A percentile compares a stretch with the other conserved stretches of the same genome.
phyloP scores from a whole-genome alignment of 495 filamentous ascomycete genomes.

The Aspergillus bridgeri region DNA sequence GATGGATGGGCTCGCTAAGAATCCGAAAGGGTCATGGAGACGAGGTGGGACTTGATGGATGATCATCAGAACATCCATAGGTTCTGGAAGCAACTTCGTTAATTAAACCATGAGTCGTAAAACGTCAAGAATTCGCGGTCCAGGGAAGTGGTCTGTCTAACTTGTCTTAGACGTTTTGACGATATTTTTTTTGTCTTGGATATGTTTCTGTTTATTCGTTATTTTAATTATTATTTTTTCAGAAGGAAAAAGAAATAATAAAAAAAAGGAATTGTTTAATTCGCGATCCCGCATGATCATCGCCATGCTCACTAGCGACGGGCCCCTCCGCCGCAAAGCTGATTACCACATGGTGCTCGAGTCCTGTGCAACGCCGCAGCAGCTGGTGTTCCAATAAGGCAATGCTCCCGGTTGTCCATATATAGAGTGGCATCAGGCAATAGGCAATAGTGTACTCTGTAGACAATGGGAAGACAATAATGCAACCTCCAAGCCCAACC shows the following conservation, averaged over 20 bases:
- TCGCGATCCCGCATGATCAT: neutral
- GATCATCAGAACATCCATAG: slow-evolving; percentile 16
- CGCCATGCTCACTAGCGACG: neutral
- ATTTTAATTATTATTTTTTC: neutral
- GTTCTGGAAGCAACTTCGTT: slow-evolving; percentile 3
- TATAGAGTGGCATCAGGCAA: neutral
- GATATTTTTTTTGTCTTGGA: neutral
- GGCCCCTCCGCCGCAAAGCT: neutral
- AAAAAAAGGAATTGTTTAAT: neutral
- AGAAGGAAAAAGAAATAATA: neutral
- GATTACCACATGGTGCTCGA: neutral
- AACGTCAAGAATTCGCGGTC: neutral
- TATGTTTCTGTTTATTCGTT: neutral
- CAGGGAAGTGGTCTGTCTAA: neutral
- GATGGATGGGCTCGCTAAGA: neutral
- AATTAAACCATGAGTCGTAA: neutral
- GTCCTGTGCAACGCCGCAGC: neutral
- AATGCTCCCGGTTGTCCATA: neutral
- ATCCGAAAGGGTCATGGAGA: slow-evolving; percentile 18
- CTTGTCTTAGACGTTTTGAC: neutral
- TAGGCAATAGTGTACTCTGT: no score
- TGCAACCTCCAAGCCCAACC: neutral
- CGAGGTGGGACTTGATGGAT: slow-evolving; percentile 13
- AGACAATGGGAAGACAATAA: neutral
- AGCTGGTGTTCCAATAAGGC: neutral